A percentile compares a stretch with the other conserved stretches of the same genome.
phyloP scores from a whole-genome alignment of 306 rosid species.

The Dalbergia oliveri region DNA sequence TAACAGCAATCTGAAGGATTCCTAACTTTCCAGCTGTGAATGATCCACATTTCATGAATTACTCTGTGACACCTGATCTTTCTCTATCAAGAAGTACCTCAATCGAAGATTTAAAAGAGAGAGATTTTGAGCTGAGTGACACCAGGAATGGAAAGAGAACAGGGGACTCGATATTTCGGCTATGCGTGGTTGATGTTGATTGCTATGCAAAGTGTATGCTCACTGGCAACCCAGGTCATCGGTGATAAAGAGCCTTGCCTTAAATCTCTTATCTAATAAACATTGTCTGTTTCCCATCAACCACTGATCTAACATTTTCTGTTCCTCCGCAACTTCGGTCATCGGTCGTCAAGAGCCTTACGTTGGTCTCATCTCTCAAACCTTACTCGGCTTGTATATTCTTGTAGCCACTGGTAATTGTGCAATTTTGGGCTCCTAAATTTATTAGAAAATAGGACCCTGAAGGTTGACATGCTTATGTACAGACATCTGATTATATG shows the following conservation, averaged over 20 bases:
- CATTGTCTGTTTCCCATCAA: slow-evolving; percentile 26
- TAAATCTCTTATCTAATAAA: neutral
- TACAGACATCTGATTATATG: slow-evolving; percentile 52
- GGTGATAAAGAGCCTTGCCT: slow-evolving; percentile 31
- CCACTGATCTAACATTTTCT: slow-evolving; percentile 32
- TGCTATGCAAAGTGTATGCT: neutral
- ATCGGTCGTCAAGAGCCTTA: slow-evolving; percentile 33
- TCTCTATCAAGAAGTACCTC: slow-evolving; percentile 28
- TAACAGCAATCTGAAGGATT: slow-evolving; percentile 28
- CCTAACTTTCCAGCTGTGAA: slow-evolving; percentile 32
- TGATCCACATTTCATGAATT: slow-evolving; percentile 8
- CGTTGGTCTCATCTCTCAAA: slow-evolving; percentile 3
- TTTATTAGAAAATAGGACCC: slow-evolving; percentile 45
- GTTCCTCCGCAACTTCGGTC: slow-evolving; percentile 34
- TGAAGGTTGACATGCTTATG: slow-evolving; percentile 48
- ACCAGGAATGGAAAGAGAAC: slow-evolving; percentile 38
- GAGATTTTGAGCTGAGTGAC: slow-evolving; percentile 22
- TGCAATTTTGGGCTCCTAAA: slow-evolving; percentile 46
- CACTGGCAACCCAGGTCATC: slow-evolving; percentile 28
- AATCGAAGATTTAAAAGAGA: slow-evolving; percentile 39
- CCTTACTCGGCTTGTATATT: slow-evolving; percentile 50
- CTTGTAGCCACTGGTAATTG: slow-evolving; percentile 50
- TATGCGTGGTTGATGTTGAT: slow-evolving; percentile 28
- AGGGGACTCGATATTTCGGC: slow-evolving; percentile 11
- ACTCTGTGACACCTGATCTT: slow-evolving; percentile 25